Conservation (phyloP, 2,329 filamentous ascomycete genomes). For the Rhinocladiella similis region DNA sequence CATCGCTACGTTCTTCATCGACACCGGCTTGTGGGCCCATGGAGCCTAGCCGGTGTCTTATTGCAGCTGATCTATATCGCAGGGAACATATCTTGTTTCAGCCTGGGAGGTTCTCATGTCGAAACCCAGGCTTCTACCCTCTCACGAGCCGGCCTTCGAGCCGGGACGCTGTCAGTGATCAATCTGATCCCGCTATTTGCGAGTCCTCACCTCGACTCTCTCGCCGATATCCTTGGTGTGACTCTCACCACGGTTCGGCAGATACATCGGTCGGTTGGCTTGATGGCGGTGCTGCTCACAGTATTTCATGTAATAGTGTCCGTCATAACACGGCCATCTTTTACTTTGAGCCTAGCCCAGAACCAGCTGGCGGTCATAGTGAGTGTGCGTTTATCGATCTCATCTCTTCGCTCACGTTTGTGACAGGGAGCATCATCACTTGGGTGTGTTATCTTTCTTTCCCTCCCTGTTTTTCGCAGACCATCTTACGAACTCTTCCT, state of each 20-base stretch:
- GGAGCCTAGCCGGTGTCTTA: conserved; percentile 19
- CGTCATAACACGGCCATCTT: background rate
- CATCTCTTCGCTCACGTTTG: too few species aligned
- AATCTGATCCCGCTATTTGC: conserved; percentile 25
- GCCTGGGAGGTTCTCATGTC: background rate
- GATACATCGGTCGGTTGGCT: conserved; percentile 22
- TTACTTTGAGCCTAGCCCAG: conserved; percentile 2
- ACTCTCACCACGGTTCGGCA: conserved; percentile 12
- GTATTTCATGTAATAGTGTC: conserved; percentile 17
- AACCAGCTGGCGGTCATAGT: conserved; percentile 23
- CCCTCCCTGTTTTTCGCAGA: conserved; percentile 14
- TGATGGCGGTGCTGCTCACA: conserved; percentile 20
- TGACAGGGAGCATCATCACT: conserved; percentile 11
- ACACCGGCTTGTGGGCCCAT: conserved; percentile 25
- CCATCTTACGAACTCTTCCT: conserved; percentile 25
- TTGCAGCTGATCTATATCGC: conserved; percentile 4
- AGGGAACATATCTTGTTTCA: conserved; percentile 13
- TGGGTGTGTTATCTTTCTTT: conserved; percentile 17
- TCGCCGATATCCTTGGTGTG: conserved; percentile 26
- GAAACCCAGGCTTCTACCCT: background rate
- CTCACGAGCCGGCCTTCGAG: conserved; percentile 11
- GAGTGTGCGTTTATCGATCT: too few species aligned
- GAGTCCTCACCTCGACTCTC: conserved; percentile 25
- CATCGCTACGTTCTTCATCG: background rate
- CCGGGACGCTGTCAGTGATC: conserved; percentile 23